Evolutionary conservation across 257 asterid species (phyloP).

Genomic region (Solanum dulcamara): DNA sequence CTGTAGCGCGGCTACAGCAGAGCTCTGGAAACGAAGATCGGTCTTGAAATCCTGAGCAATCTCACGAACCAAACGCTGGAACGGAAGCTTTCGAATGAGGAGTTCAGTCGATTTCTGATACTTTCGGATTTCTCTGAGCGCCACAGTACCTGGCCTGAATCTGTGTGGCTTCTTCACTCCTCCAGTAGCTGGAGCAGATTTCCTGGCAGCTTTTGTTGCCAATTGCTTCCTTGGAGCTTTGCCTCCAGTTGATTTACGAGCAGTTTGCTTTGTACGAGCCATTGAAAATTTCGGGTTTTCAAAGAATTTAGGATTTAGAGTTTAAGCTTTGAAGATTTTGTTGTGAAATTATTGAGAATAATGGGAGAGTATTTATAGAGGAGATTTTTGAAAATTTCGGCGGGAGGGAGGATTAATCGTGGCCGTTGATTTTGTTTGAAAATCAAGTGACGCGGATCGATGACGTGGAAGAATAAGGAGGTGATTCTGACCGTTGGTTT

Average conservation of each 20-base stretch:
- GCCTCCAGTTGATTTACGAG: slow-evolving; percentile 28
- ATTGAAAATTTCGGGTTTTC: too few species aligned
- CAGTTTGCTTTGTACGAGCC: slow-evolving; percentile 36
- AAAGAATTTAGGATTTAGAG: too few species aligned
- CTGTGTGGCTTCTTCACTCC: slow-evolving; percentile 35
- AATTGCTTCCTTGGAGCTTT: slow-evolving; percentile 29
- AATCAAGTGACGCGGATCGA: background rate
- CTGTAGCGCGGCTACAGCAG: slow-evolving; percentile 20
- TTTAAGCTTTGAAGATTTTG: background rate
- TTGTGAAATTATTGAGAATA: background rate
- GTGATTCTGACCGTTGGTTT: background rate
- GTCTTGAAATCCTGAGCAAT: slow-evolving; percentile 34
- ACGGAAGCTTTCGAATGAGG: slow-evolving; percentile 13
- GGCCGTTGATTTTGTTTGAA: background rate
- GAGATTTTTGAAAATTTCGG: background rate
- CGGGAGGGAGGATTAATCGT: slow-evolving; percentile 1
- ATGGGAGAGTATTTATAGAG: background rate
- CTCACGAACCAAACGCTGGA: slow-evolving; percentile 28
- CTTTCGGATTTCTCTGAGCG: slow-evolving; percentile 25
- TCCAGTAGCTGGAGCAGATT: slow-evolving; percentile 28
- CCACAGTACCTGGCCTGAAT: slow-evolving; percentile 22
- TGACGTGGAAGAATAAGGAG: background rate
- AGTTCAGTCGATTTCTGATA: slow-evolving; percentile 25
- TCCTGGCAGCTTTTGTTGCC: slow-evolving; percentile 24
- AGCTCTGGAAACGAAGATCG: slow-evolving; percentile 26